Conservation (phyloP, 1,139 yeast species). For the Geotrichum siamense region DNA sequence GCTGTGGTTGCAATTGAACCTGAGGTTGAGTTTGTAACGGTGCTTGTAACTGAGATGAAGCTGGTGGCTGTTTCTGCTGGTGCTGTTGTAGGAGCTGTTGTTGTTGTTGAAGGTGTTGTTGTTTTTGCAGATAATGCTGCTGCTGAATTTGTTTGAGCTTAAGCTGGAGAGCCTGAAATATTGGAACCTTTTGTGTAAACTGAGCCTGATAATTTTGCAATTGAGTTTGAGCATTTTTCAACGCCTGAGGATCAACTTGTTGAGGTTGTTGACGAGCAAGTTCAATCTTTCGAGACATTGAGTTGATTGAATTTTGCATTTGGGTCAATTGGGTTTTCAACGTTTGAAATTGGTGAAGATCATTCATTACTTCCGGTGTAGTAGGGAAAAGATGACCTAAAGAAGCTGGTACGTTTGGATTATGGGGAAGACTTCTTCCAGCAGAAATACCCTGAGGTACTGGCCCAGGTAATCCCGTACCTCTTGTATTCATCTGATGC, state of each 20-base stretch:
- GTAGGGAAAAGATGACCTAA: too few relatives aligned
- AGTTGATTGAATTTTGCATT: background rate
- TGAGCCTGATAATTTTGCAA: constrained; percentile 23
- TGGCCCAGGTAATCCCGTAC: too few relatives aligned
- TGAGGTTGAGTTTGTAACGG: constrained; percentile 11
- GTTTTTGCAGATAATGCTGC: constrained; percentile 21
- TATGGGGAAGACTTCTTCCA: too few relatives aligned
- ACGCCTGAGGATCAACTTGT: constrained; percentile 8
- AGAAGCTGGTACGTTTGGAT: too few relatives aligned
- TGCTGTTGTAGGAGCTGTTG: constrained; percentile 7
- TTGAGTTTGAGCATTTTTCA: constrained; percentile 10
- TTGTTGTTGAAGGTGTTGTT: constrained; percentile 22
- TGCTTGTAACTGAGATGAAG: too few relatives aligned
- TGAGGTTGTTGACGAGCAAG: constrained; percentile 15
- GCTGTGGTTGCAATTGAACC: constrained; percentile 17
- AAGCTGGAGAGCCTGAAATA: constrained; percentile 4
- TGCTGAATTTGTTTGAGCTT: constrained; percentile 20
- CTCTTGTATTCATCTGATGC: too few relatives aligned
- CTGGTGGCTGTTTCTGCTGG: constrained; percentile 16
- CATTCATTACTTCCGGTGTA: constrained; percentile 23
- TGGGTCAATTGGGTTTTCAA: background rate
- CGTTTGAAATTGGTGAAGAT: constrained; percentile 12
- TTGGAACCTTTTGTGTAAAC: constrained; percentile 5
- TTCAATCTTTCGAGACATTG: constrained; percentile 1
- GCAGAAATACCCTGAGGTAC: too few relatives aligned